Percentiles rank a stretch among this genome's conserved stretches.
Conservation (phyloP, 1,139 yeast species). For the Diutina scorzettiae region DNA sequence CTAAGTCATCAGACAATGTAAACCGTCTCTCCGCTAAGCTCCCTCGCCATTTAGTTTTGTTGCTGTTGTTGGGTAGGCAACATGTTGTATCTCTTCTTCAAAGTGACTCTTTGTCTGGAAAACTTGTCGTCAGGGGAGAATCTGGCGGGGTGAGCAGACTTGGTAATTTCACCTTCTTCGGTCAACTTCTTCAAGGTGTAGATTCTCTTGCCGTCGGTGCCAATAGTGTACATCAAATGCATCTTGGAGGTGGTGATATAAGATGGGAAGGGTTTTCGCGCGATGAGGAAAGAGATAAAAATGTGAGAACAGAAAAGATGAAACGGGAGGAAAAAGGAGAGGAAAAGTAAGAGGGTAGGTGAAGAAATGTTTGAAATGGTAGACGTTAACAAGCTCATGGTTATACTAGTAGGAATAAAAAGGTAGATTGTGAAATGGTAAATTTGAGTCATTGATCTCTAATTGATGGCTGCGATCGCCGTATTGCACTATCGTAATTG, state of each 20-base stretch:
- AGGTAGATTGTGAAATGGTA: too few species aligned
- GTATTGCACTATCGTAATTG: too few species aligned
- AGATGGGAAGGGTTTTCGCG: background rate
- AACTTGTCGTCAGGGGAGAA: slow-evolving; percentile 99
- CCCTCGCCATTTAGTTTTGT: too few species aligned
- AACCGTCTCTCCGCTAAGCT: too few species aligned
- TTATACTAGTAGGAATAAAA: too few species aligned
- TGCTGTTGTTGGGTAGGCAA: slow-evolving; percentile 65
- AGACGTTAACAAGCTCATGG: too few species aligned
- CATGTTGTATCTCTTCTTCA: slow-evolving; percentile 87
- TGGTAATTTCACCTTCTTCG: slow-evolving; percentile 85
- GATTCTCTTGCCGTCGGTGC: slow-evolving; percentile 87
- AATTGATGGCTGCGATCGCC: too few species aligned
- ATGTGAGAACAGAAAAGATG: too few species aligned
- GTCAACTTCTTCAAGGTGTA: slow-evolving; percentile 83
- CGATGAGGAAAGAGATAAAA: background rate
- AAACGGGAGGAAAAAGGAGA: background rate
- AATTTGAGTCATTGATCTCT: too few species aligned
- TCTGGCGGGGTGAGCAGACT: slow-evolving; percentile 98
- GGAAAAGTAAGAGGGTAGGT: too few species aligned
- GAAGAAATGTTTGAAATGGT: too few species aligned
- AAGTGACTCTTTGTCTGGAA: slow-evolving; percentile 96
- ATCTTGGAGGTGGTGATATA: slow-evolving; percentile 24
- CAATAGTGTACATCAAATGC: slow-evolving; percentile 98
- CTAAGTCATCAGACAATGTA: too few species aligned